Percentiles rank a stretch among this genome's conserved stretches.
Conservation (phyloP, 768 basidiomycete species). For the Boletus sp. region DNA sequence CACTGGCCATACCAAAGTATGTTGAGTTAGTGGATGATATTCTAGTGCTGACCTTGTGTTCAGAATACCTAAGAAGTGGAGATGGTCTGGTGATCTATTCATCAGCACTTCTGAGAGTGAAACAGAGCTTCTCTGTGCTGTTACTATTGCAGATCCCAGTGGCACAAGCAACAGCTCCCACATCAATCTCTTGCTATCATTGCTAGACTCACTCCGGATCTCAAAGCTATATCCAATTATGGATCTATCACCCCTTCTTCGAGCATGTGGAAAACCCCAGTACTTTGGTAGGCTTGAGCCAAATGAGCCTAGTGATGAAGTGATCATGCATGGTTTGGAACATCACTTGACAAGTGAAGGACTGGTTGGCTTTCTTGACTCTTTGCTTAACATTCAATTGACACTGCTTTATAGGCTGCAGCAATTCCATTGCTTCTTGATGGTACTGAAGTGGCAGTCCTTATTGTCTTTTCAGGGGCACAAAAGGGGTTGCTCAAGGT, state of each 20-base stretch:
- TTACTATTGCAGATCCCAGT: conserved; percentile 44
- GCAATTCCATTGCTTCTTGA: conserved; percentile 48
- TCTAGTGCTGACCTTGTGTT: conserved; percentile 1
- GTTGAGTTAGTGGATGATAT: background rate
- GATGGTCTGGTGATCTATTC: conserved; percentile 58
- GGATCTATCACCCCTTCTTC: conserved; percentile 46
- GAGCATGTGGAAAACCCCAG: conserved; percentile 45
- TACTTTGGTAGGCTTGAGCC: conserved; percentile 54
- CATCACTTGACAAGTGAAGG: conserved; percentile 44
- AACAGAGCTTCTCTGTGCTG: conserved; percentile 47
- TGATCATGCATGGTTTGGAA: conserved; percentile 39
- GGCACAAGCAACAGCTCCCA: conserved; percentile 42
- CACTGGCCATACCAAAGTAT: conserved; percentile 25
- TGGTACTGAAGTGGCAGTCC: conserved; percentile 44
- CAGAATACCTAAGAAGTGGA: conserved; percentile 61
- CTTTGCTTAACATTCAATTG: background rate
- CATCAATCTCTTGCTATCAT: conserved; percentile 46
- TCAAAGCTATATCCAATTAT: conserved; percentile 45
- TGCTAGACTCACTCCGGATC: conserved; percentile 42
- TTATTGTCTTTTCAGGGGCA: conserved; percentile 52
- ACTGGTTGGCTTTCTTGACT: conserved; percentile 38
- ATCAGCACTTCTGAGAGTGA: conserved; percentile 36
- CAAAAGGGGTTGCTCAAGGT: conserved; percentile 33
- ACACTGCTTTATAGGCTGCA: conserved; percentile 39
- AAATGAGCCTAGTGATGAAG: conserved; percentile 37